A percentile compares a stretch with the other conserved stretches of the same genome.
These are phyloP conservation scores for Anthostomella pinea DNA, from an alignment of 2,329 filamentous ascomycete genomes.

Conservation along the genomic window DNA sequence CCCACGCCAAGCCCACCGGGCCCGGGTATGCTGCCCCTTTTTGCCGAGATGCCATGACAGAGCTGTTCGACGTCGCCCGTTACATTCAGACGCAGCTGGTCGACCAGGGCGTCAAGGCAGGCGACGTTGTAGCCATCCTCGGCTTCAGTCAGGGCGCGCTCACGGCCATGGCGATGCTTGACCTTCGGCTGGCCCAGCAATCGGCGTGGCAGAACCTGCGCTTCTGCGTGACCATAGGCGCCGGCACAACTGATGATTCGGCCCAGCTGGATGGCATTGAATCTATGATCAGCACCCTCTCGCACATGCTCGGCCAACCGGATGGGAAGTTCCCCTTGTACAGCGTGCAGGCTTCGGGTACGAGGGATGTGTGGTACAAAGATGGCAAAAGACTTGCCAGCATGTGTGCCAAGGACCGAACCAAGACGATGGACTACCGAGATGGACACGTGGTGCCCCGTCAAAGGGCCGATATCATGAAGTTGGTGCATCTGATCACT, in stretches of 20 bases:
- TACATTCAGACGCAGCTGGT: slow-evolving; percentile 5
- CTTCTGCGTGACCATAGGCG: slow-evolving; percentile 52
- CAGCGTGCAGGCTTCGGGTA: slow-evolving; percentile 2
- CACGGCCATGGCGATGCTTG: slow-evolving; percentile 4
- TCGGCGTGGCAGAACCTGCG: slow-evolving; percentile 4
- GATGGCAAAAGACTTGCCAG: not conserved
- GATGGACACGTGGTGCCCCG: slow-evolving; percentile 5
- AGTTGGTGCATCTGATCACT: slow-evolving; percentile 1
- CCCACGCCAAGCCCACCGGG: slow-evolving; percentile 12
- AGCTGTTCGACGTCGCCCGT: slow-evolving; percentile 34
- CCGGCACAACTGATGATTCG: slow-evolving; percentile 39
- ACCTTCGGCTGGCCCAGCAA: slow-evolving; percentile 3
- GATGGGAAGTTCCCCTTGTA: slow-evolving; percentile 7
- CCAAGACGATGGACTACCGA: slow-evolving; percentile 1
- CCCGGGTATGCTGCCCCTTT: slow-evolving; percentile 18
- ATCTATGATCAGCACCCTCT: not conserved
- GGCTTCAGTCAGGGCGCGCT: slow-evolving; percentile 9
- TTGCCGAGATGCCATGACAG: slow-evolving; percentile 33
- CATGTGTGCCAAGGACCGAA: slow-evolving; percentile 3
- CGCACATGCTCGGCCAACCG: not conserved
- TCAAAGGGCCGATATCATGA: not conserved
- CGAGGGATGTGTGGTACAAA: slow-evolving; percentile 3
- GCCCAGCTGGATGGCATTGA: slow-evolving; percentile 4
- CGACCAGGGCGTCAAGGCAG: slow-evolving; percentile 1
- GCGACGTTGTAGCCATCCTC: slow-evolving; percentile 2